phyloP scores from a whole-genome alignment of 2,329 filamentous ascomycete genomes.

The Sclerotinia nivalis region DNA sequence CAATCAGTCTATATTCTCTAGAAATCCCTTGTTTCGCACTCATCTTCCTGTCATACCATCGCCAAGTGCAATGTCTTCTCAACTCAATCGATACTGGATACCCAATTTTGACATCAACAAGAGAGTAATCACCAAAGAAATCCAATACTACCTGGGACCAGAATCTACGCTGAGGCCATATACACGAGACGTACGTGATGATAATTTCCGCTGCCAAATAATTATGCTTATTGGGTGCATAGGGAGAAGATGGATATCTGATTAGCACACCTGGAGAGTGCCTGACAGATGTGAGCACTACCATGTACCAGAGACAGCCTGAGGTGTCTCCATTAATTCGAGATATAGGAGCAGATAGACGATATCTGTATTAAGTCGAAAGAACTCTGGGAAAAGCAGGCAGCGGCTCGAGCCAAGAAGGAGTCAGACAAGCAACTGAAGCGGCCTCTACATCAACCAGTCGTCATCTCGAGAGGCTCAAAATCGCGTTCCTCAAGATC shows the following conservation, averaged over 20 bases:
- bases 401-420: conserved; percentile 49
- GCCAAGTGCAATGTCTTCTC: conserved; percentile 39
- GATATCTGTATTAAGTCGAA: conserved; percentile 62
- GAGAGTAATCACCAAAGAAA: conserved; percentile 59
- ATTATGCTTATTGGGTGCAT: conserved; percentile 26
- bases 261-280: conserved; percentile 59
- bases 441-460: conserved; percentile 57
- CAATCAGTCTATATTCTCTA: conserved; percentile 27
- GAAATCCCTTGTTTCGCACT: background rate
- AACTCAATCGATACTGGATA: conserved; percentile 62
- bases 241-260: conserved; percentile 63
- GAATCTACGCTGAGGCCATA: conserved; percentile 58
- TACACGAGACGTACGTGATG: conserved; percentile 53
- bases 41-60: conserved; percentile 25
- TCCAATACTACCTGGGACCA: conserved; percentile 59
- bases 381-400: conserved; percentile 59
- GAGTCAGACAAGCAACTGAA: conserved; percentile 54
- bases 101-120: conserved; percentile 60
- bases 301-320: background rate
- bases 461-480: conserved; percentile 50
- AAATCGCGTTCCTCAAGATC: conserved; percentile 29
- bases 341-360: conserved; percentile 59
- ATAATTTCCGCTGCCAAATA: conserved; percentile 33
- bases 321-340: conserved; percentile 23
- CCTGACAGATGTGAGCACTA: conserved; percentile 56